These are phyloP conservation scores for Sextonia rubra DNA, from an alignment of 164 flowering plant species.

Conservation along the genomic window DNA sequence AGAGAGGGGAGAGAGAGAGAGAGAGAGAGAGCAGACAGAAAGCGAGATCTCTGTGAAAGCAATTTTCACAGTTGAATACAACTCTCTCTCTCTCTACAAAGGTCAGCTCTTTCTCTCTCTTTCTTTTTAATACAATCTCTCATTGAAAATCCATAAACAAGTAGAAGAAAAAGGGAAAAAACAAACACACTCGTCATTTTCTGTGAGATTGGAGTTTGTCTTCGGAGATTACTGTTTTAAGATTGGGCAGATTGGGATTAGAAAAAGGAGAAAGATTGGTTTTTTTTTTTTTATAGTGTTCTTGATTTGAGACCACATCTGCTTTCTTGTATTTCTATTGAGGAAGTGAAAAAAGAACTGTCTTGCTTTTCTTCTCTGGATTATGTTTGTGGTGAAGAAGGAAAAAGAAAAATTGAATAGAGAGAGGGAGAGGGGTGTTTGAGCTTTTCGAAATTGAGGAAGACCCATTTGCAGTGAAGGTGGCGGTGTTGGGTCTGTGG, in stretches of 20 bases:
- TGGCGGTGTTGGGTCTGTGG: conserved; percentile 16
- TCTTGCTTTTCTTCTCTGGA: conserved; percentile 13
- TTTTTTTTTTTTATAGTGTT: not conserved
- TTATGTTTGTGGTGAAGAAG: conserved; percentile 11
- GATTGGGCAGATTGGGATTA: too few relatives aligned
- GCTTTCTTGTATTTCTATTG: not conserved
- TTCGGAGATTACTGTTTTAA: too few relatives aligned
- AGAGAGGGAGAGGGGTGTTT: not conserved
- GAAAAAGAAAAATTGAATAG: not conserved
- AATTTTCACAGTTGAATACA: not conserved
- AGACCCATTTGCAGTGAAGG: conserved; percentile 13
- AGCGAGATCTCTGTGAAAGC: conserved; percentile 19
- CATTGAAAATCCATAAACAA: not conserved
- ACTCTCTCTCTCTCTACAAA: not conserved
- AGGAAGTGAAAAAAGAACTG: not conserved
- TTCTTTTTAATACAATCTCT: conserved; percentile 5
- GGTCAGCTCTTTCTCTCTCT: conserved; percentile 30
- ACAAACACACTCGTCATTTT: conserved; percentile 23
- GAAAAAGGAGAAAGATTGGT: too few relatives aligned
- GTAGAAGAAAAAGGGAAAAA: not conserved
- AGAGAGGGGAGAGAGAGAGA: not conserved
- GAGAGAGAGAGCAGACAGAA: conserved; percentile 10
- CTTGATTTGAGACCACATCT: conserved; percentile 18
- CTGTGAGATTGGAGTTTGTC: conserved; percentile 4
- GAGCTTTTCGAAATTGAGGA: conserved; percentile 9